phyloP scores from a whole-genome alignment of 1,284 basidiomycete species.

The Ustilago hordei region DNA sequence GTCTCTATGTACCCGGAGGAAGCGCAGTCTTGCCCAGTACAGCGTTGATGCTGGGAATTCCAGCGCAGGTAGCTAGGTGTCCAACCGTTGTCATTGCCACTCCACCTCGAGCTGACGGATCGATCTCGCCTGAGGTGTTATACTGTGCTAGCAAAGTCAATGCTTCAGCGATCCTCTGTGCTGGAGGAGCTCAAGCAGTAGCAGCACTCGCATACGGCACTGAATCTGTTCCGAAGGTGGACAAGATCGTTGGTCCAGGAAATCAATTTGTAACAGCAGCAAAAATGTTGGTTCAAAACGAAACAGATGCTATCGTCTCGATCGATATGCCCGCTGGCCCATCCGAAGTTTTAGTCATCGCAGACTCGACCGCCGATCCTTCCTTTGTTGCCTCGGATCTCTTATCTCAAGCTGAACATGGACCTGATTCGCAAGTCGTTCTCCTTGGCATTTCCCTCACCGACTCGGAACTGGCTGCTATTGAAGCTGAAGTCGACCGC shows the following conservation, averaged over 20 bases:
- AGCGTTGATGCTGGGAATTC: slow-evolving; percentile 96
- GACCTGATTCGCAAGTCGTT: slow-evolving; percentile 96
- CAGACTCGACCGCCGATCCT: slow-evolving; percentile 85
- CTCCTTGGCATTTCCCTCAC: slow-evolving; percentile 83
- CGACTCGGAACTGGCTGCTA: slow-evolving; percentile 76
- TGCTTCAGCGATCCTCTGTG: slow-evolving; percentile 70
- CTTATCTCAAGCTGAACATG: slow-evolving; percentile 95
- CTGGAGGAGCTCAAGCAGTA: slow-evolving; percentile 95
- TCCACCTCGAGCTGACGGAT: slow-evolving; percentile 77
- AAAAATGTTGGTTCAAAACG: slow-evolving; percentile 99
- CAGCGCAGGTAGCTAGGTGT: slow-evolving; percentile 97
- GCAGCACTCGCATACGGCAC: slow-evolving; percentile 98
- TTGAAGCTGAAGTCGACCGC: slow-evolving; percentile 86
- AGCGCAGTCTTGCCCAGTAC: slow-evolving; percentile 96
- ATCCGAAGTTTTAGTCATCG: slow-evolving; percentile 76
- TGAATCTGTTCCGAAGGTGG: slow-evolving; percentile 94
- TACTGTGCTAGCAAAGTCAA: slow-evolving; percentile 66
- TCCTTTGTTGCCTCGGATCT: slow-evolving; percentile 96
- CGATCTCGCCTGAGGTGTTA: slow-evolving; percentile 67
- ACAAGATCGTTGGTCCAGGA: slow-evolving; percentile 97
- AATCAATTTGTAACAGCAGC: slow-evolving; percentile 99
- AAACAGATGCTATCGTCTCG: slow-evolving; percentile 93
- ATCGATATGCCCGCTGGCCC: slow-evolving; percentile 99
- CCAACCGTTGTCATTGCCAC: slow-evolving; percentile 92
- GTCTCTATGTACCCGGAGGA: slow-evolving; percentile 96